Percentiles rank a stretch among this genome's conserved stretches.
Conservation (phyloP, 208 protist genomes). For the Crithidia acanthocephali region DNA sequence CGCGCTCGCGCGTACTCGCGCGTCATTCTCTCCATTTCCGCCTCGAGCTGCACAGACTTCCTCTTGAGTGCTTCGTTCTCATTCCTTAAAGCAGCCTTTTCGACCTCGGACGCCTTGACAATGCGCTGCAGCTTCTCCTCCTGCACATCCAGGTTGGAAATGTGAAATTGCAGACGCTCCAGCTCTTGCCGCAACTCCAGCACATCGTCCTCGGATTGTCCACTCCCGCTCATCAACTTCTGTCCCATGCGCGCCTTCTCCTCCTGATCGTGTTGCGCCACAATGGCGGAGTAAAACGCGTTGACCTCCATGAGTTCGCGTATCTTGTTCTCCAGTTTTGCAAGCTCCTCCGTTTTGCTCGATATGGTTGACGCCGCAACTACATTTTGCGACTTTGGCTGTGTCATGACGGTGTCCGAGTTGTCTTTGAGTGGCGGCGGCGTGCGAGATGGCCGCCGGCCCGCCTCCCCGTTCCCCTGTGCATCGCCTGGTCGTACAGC, state of each 20-base stretch:
- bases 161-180: slow-evolving; percentile 37
- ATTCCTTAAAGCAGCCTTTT: slow-evolving; percentile 34
- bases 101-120: slow-evolving; percentile 35
- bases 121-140: slow-evolving; percentile 50
- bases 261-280: slow-evolving; percentile 70
- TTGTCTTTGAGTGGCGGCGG: slow-evolving; percentile 11
- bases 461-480: slow-evolving; percentile 3
- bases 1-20: slow-evolving; percentile 29
- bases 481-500: background rate
- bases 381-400: slow-evolving; percentile 23
- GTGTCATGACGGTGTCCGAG: background rate
- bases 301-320: slow-evolving; percentile 83
- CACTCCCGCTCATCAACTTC: background rate
- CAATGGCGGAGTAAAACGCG: slow-evolving; percentile 82
- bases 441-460: slow-evolving; percentile 11
- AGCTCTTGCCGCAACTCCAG: slow-evolving; percentile 24
- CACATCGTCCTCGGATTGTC: slow-evolving; percentile 20
- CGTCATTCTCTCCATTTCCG: slow-evolving; percentile 51
- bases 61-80: slow-evolving; percentile 49
- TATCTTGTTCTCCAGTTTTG: slow-evolving; percentile 56
- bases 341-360: slow-evolving; percentile 67
- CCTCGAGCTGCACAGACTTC: slow-evolving; percentile 44
- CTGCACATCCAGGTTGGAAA: slow-evolving; percentile 39
- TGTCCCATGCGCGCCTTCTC: slow-evolving; percentile 42
- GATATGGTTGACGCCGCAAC: slow-evolving; percentile 30